Evolutionary conservation across 1,284 basidiomycete genomes (phyloP), one percentile per base, ranked within the genome.

Genomic region (Ceratobasidium sp.): DNA sequence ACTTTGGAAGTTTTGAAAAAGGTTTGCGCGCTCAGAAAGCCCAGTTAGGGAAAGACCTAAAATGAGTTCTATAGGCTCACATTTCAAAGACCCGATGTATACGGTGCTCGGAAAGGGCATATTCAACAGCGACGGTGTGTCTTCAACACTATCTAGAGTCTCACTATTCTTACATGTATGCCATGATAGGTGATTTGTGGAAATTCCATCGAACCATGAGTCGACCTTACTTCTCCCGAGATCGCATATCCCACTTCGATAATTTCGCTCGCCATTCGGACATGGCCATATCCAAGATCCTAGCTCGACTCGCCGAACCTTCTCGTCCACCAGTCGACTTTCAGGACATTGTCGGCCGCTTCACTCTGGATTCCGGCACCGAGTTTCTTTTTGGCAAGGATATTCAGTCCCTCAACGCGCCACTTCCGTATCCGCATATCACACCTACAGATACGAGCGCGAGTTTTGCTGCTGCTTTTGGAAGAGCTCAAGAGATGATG

Each of bases 311-410:
- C 4, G 57, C 59, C 26, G 61, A 50, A 23, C 30, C 83, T 87
- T 1, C 84, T 85, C 76, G 88, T 89, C 73, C 60, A 8, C 52
- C 50, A 16, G 32, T 52, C 12, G 36, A 59, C 39, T 83, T 85
- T 0, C 89, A 92, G 76, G 91, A 92, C 77, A 82, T 92, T 0
- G 89, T 85, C 74, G 81, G 85, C 5, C 86, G 91, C 4, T 90
- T 92, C 77, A 86, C 89, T 0, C 83, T 92, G 50, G 74, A 75
- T 52, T 75, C 74, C 3, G 74, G 60, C 4, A 72, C 74, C 14
- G 73, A 74, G 32, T 75, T 75, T 45, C 53, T 75, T 21, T 75
- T 75, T 28, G 74, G 74, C 5, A 58, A 18, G 21, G 57, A 55
- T 3, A 74, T 67, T 10, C 48, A 74, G 62, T 69, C 59, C 16